Evolutionary conservation across 164 flowering plant genomes (phyloP).

Genomic region (Nymphaea colorata): DNA sequence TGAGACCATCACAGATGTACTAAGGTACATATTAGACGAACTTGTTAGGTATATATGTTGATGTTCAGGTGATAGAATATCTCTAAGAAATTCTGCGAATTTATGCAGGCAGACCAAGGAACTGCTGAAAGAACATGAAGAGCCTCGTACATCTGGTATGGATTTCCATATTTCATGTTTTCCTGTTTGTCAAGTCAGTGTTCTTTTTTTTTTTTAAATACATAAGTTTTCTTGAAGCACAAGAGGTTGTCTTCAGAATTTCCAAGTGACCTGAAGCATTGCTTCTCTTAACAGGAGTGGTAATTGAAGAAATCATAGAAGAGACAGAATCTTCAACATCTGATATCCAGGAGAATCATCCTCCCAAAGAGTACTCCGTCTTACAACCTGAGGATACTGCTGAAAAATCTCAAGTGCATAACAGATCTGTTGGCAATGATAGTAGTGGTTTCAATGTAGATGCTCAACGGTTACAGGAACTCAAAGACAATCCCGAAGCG

Average conservation of each 20-base stretch:
- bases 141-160: not conserved
- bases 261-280: not conserved
- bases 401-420: constrained; percentile 12
- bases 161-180: not conserved
- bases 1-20: constrained; percentile 72
- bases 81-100: not conserved
- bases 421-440: constrained; percentile 1
- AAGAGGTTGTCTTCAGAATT: not conserved
- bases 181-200: not conserved
- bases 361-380: constrained; percentile 18
- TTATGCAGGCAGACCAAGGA: not conserved
- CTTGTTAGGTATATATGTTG: not conserved
- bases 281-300: constrained; percentile 34
- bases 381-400: constrained; percentile 20
- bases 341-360: constrained; percentile 14
- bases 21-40: constrained; percentile 38
- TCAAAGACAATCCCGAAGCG: constrained; percentile 65
- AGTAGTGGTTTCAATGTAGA: constrained; percentile 15
- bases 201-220: not conserved
- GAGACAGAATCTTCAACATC: constrained; percentile 17
- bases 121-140: not conserved
- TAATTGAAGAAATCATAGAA: constrained; percentile 86
- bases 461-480: constrained; percentile 32
- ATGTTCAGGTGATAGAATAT: not conserved
- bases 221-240: no score